These are phyloP conservation scores for Davidsoniella australis DNA, from an alignment of 2,329 filamentous ascomycete genomes.

Conservation along the genomic window DNA sequence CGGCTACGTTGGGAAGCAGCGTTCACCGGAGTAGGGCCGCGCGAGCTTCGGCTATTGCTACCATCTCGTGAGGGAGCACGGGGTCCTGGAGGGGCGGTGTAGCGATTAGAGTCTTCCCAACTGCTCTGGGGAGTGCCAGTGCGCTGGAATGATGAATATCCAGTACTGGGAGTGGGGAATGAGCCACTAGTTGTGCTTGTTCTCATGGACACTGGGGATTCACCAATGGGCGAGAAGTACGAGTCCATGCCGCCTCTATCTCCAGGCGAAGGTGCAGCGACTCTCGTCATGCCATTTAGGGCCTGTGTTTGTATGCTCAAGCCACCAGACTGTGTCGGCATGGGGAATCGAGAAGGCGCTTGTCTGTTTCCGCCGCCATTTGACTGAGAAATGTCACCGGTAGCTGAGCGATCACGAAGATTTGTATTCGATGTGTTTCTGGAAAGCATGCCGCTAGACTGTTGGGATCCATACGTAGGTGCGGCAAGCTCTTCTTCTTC, in stretches of 20 bases:
- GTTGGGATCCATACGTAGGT: constrained; percentile 8
- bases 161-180: constrained; percentile 32
- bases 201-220: constrained; percentile 61
- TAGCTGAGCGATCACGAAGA: constrained; percentile 59
- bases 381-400: constrained; percentile 49
- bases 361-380: constrained; percentile 39
- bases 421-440: constrained; percentile 60
- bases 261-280: constrained; percentile 32
- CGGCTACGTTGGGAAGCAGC: constrained; percentile 63
- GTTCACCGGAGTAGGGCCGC: constrained; percentile 49
- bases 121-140: constrained; percentile 49
- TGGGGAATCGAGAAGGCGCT: constrained; percentile 55
- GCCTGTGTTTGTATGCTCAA: constrained; percentile 52
- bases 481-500: constrained; percentile 28
- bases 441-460: constrained; percentile 22
- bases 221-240: constrained; percentile 79
- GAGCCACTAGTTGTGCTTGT: constrained; percentile 61
- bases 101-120: constrained; percentile 61
- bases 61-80: constrained; percentile 67
- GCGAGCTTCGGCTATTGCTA: constrained; percentile 27
- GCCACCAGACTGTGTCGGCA: constrained; percentile 36
- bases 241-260: constrained; percentile 52
- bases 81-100: constrained; percentile 75
- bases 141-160: constrained; percentile 51
- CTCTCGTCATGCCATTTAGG: constrained; percentile 14